Conservation (phyloP, 148 eudicot species). For the Chenopodium formosanum region DNA sequence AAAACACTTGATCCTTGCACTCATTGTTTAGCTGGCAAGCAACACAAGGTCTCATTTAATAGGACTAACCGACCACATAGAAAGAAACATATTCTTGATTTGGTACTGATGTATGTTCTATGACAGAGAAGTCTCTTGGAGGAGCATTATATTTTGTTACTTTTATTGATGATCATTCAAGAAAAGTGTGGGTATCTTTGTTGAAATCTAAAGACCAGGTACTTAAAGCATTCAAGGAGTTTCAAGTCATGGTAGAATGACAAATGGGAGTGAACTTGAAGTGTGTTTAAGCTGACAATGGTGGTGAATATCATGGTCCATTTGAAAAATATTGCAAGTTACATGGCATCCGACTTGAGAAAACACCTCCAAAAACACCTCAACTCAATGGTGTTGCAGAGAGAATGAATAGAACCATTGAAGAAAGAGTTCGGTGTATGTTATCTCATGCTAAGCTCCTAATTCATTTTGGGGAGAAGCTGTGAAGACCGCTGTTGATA, state of each 20-base stretch:
- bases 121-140: conserved; percentile 5
- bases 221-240: conserved; percentile 13
- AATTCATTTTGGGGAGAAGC: conserved; percentile 21
- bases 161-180: too few relatives aligned
- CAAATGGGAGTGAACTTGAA: conserved; percentile 1
- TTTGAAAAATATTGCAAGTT: neutral
- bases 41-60: too few relatives aligned
- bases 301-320: conserved; percentile 10
- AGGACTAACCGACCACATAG: too few relatives aligned
- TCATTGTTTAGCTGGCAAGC: too few relatives aligned
- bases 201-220: conserved; percentile 22
- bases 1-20: too few relatives aligned
- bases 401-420: conserved; percentile 22
- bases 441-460: conserved; percentile 3
- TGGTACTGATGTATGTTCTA: neutral
- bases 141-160: neutral
- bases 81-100: too few relatives aligned
- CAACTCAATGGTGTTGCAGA: conserved; percentile 4
- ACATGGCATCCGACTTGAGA: conserved; percentile 12
- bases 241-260: conserved; percentile 13
- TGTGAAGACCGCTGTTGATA: neutral
- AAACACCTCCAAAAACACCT: conserved; percentile 19
- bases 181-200: conserved; percentile 20
- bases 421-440: conserved; percentile 21
- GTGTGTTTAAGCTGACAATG: conserved; percentile 1